A percentile compares a stretch with the other conserved stretches of the same genome.
Conservation (phyloP, 257 asterid genomes). For the Gardenia jasminoides region DNA sequence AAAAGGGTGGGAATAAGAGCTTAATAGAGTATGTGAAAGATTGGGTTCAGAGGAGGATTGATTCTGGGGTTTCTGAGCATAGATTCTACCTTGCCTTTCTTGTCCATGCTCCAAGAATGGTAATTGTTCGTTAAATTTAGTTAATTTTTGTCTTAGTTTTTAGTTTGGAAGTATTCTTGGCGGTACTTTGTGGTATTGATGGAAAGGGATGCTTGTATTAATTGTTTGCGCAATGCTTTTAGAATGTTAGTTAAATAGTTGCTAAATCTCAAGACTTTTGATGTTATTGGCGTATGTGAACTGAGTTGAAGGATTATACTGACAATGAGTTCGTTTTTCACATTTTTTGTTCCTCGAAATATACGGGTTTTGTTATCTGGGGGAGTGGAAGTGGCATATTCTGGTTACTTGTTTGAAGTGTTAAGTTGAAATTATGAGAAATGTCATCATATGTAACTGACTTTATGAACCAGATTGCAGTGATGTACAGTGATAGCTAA, state of each 20-base stretch:
- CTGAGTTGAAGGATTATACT: neutral
- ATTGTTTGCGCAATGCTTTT: neutral
- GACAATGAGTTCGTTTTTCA: neutral
- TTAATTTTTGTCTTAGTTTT: neutral
- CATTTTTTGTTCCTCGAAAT: neutral
- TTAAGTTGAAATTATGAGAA: neutral
- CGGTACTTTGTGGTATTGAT: neutral
- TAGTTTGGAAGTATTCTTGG: neutral
- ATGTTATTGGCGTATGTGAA: neutral
- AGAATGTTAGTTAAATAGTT: neutral
- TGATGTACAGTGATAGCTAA: neutral
- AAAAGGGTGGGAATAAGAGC: slow-evolving; percentile 10
- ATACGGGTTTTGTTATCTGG: neutral
- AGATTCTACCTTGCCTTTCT: slow-evolving; percentile 56
- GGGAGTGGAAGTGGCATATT: neutral
- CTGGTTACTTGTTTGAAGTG: neutral
- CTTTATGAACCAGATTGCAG: neutral
- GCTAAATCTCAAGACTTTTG: neutral
- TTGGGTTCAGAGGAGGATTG: slow-evolving; percentile 42
- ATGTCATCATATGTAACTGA: neutral
- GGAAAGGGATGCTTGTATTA: neutral
- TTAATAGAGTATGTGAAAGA: slow-evolving; percentile 40
- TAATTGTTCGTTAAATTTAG: slow-evolving; percentile 12
- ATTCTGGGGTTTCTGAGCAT: slow-evolving; percentile 45
- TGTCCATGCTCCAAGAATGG: slow-evolving; percentile 58